These are phyloP conservation scores for Crucihimalaya himalaica DNA, from an alignment of 345 rosid genomes.

Conservation along the genomic window DNA sequence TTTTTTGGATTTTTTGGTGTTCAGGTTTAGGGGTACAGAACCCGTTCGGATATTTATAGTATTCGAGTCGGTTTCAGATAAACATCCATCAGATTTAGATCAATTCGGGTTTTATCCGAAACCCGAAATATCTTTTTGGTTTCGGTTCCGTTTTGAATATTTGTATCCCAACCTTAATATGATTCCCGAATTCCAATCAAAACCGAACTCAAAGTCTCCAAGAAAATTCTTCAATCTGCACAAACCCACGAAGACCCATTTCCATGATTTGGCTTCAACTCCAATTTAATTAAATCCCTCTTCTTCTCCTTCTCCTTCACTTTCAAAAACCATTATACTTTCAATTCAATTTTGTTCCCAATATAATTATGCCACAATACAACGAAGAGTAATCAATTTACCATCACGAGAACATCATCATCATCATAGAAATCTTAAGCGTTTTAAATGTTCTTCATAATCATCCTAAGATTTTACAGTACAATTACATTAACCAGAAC, in stretches of 20 bases:
- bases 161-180: no score
- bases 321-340: slow-evolving; percentile 32
- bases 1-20: no score
- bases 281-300: slow-evolving; percentile 74
- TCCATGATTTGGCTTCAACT: slow-evolving; percentile 73
- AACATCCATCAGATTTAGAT: no score
- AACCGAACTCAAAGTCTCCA: slow-evolving; percentile 79
- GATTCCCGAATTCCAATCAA: no score
- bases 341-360: not conserved
- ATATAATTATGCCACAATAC: not conserved
- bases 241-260: slow-evolving; percentile 97
- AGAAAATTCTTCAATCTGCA: slow-evolving; percentile 86
- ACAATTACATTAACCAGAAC: not conserved
- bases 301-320: slow-evolving; percentile 65
- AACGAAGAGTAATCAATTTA: slow-evolving; percentile 21
- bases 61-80: no score
- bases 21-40: no score
- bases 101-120: no score
- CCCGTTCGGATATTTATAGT: no score
- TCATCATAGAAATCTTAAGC: slow-evolving; percentile 51
- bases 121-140: no score
- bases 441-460: slow-evolving; percentile 52
- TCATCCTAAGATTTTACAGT: slow-evolving; percentile 57
- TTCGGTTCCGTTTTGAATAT: no score
- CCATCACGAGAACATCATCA: slow-evolving; percentile 68